Percentiles rank a stretch among this genome's conserved stretches.
Evolutionary conservation across 2,329 filamentous ascomycete species (phyloP).

Genomic region (Trichophyton mentagrophytes): DNA sequence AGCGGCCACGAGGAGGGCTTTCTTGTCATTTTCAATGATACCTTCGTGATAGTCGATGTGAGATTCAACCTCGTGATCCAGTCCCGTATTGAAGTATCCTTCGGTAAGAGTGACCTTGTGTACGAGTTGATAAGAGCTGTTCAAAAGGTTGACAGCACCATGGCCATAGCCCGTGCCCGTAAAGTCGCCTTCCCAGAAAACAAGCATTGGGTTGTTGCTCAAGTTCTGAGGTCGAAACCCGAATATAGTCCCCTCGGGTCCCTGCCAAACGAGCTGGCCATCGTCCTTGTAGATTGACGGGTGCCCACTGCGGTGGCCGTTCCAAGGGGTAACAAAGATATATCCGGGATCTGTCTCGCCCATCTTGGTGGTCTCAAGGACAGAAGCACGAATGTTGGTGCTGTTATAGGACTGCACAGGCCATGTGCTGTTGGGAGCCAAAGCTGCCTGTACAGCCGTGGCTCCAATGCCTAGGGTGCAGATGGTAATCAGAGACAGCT

Average conservation of each 20-base stretch:
- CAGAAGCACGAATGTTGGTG: constrained; percentile 18
- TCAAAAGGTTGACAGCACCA: constrained; percentile 13
- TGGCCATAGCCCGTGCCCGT: constrained; percentile 14
- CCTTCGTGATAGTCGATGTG: constrained; percentile 35
- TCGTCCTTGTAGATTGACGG: constrained; percentile 27
- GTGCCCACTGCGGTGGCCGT: constrained; percentile 18
- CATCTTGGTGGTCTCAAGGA: constrained; percentile 21
- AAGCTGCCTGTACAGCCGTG: background rate
- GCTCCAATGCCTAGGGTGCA: background rate
- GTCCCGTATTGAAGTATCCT: constrained; percentile 8
- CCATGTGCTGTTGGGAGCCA: constrained; percentile 8
- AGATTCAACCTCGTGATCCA: constrained; percentile 10
- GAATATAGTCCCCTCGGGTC: constrained; percentile 22
- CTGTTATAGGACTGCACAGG: constrained; percentile 13
- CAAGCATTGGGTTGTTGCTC: constrained; percentile 24
- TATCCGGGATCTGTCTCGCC: constrained; percentile 23
- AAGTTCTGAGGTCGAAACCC: constrained; percentile 23
- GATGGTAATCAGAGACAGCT: background rate
- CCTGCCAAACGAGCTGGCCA: constrained; percentile 26
- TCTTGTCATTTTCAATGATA: constrained; percentile 22
- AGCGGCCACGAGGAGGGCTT: constrained; percentile 32
- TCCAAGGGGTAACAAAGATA: constrained; percentile 24
- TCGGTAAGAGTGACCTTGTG: constrained; percentile 7
- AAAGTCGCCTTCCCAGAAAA: constrained; percentile 25
- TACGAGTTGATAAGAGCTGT: constrained; percentile 13